Base-by-base conservation (phyloP, 2,329 filamentous ascomycete genomes). In the Penicillium palitans region DNA sequence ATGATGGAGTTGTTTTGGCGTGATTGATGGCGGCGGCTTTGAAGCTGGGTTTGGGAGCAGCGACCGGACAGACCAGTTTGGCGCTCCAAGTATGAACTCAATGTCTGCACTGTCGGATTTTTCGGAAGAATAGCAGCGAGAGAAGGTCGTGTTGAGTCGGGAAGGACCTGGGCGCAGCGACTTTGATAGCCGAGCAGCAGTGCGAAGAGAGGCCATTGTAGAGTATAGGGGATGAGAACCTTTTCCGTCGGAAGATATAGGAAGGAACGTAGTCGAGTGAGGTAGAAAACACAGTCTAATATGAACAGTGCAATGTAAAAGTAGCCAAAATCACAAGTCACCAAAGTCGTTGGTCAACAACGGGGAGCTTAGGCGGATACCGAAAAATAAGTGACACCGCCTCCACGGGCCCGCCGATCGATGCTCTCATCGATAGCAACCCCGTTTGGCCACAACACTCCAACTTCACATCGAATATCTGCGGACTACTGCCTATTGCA, bases 41-140 rank as follows among this genome's bases (percentile, higher is more conserved):
- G 53, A 73, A 47, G 52, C 68, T n/a, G 74, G 57, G 56, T 70
- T 68, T 13, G 88, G 85, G 0, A 95, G 80, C 6, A 96, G 85
- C 9, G 89, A 88, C 35, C 85, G 80, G 64, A 96, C 87, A 46
- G 93, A 96, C 93, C 93, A 97, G 49, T 84, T 88, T 24, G 93
- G 91, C 59, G 83, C 82, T 17, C 85, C 82, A 54, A 93, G 85
- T 55, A 89, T 79, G 2, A 67, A 67, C n/a, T 76, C 72, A 48
- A 76, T 68, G 53, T 73, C 67, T 35, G 60, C 53, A 19, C 61
- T 39, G 8, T 64, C 63, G 17, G 62, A 24, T 8, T 65, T 68
- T 12, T 42, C 13, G 13, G 67, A 69, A 29, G 71, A 70, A 45
- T 68, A 74, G 45, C 55, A 55, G 24, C 68, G 64, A 35, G 53